phyloP scores from a whole-genome alignment of 345 rosid genomes.

The Isatis tinctoria region DNA sequence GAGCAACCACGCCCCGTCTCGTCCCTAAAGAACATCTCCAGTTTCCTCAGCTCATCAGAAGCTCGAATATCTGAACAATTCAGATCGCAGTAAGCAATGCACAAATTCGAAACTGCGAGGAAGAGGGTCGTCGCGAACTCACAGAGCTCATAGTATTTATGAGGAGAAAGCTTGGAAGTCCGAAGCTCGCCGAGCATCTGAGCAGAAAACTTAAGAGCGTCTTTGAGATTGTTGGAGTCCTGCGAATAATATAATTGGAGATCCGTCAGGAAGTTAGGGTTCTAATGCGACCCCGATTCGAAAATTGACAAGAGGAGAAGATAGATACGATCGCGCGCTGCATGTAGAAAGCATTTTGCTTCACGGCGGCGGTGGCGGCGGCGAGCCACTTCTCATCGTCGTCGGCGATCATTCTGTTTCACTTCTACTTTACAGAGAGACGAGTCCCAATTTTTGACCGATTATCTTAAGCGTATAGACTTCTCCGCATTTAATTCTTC shows the following conservation, averaged over 20 bases:
- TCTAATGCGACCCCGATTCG: constrained; percentile 1
- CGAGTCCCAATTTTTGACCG: constrained; percentile 20
- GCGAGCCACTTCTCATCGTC: constrained; percentile 98
- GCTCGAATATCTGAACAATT: constrained; percentile 70
- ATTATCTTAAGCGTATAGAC: background rate
- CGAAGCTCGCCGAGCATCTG: constrained; percentile 99
- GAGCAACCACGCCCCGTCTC: constrained; percentile 90
- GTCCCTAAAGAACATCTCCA: constrained; percentile 89
- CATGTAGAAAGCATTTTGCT: constrained; percentile 94
- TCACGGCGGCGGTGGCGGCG: constrained; percentile 82
- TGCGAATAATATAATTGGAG: constrained; percentile 12
- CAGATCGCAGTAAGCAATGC: constrained; percentile 1
- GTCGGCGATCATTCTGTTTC: constrained; percentile 61
- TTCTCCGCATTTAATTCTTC: background rate
- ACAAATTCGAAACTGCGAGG: background rate
- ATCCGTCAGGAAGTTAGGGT: constrained; percentile 30
- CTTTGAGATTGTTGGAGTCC: constrained; percentile 96
- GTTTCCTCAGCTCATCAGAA: constrained; percentile 82
- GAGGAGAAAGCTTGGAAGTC: constrained; percentile 96
- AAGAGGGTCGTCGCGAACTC: constrained; percentile 26
- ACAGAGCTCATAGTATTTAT: constrained; percentile 93
- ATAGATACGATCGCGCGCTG: constrained; percentile 90
- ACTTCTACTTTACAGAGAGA: background rate
- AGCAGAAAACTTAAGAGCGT: constrained; percentile 90
- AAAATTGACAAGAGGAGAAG: constrained; percentile 13